Evolutionary conservation across 2,329 filamentous ascomycete genomes (phyloP).

Genomic region (Trichoderma sp.): DNA sequence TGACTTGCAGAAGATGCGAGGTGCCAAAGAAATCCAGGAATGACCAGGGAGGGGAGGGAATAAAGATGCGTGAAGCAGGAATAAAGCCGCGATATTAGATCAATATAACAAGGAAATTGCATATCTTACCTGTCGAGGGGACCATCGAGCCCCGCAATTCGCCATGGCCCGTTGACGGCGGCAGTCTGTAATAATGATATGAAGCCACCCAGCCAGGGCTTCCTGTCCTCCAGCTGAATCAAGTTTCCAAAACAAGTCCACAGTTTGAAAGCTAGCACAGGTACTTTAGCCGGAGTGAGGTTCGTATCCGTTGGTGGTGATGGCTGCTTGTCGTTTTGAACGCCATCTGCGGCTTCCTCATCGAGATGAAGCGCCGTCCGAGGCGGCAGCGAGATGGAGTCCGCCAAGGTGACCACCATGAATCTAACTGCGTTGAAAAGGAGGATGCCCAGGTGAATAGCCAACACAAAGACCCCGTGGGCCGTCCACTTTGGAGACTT

Average conservation of each 20-base stretch:
- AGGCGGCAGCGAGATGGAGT: conserved; percentile 67
- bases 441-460: conserved; percentile 57
- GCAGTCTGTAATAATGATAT: conserved; percentile 76
- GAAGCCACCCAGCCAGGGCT: conserved; percentile 85
- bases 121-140: conserved; percentile 83
- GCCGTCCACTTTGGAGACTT: conserved; percentile 42
- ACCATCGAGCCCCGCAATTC: conserved; percentile 72
- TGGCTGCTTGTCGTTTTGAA: background rate
- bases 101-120: conserved; percentile 18
- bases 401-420: conserved; percentile 63
- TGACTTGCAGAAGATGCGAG: conserved; percentile 51
- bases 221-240: conserved; percentile 72
- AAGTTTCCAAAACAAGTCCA: conserved; percentile 75
- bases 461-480: conserved; percentile 55
- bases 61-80: conserved; percentile 24
- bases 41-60: conserved; percentile 35
- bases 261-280: conserved; percentile 74
- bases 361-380: conserved; percentile 36
- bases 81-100: conserved; percentile 23
- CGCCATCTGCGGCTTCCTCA: conserved; percentile 25
- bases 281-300: conserved; percentile 47
- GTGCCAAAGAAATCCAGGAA: conserved; percentile 27
- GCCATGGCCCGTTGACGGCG: conserved; percentile 72
- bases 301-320: conserved; percentile 3
- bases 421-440: conserved; percentile 66